These are phyloP conservation scores for Flueggea neowawraea DNA, from an alignment of 441 rosid species.

Conservation along the genomic window DNA sequence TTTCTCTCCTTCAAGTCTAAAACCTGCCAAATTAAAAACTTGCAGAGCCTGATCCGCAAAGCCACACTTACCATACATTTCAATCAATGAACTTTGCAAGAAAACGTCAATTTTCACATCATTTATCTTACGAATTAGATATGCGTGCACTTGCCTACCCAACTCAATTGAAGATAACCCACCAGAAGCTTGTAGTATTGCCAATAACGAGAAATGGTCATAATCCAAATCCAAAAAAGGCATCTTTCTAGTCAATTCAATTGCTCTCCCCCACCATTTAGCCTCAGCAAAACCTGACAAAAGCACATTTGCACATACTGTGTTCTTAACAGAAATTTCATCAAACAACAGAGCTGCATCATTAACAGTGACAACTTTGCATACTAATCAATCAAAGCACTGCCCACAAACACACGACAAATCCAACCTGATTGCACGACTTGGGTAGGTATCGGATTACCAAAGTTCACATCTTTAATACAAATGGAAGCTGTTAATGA, in stretches of 20 bases:
- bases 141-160: too few relatives aligned
- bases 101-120: too few relatives aligned
- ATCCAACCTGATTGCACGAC: slow-evolving; percentile 37
- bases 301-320: slow-evolving; percentile 56
- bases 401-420: slow-evolving; percentile 49
- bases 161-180: too few relatives aligned
- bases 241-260: slow-evolving; percentile 39
- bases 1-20: too few relatives aligned
- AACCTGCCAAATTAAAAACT: too few relatives aligned
- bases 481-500: slow-evolving; percentile 38
- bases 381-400: slow-evolving; percentile 47
- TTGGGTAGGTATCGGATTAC: slow-evolving; percentile 41
- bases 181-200: slow-evolving; percentile 23
- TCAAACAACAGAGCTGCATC: slow-evolving; percentile 42
- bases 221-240: slow-evolving; percentile 30
- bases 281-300: slow-evolving; percentile 37
- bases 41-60: too few relatives aligned
- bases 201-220: slow-evolving; percentile 44
- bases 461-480: slow-evolving; percentile 29
- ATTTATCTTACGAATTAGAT: too few relatives aligned
- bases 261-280: slow-evolving; percentile 34
- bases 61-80: too few relatives aligned
- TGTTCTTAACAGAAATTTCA: slow-evolving; percentile 53
- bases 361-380: slow-evolving; percentile 24
- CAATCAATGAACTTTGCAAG: too few relatives aligned